Percentiles rank a stretch among this genome's conserved stretches.
These are phyloP conservation scores for Aspergillus flavus DNA, from an alignment of 2,329 filamentous ascomycete genomes.

Conservation along the genomic window DNA sequence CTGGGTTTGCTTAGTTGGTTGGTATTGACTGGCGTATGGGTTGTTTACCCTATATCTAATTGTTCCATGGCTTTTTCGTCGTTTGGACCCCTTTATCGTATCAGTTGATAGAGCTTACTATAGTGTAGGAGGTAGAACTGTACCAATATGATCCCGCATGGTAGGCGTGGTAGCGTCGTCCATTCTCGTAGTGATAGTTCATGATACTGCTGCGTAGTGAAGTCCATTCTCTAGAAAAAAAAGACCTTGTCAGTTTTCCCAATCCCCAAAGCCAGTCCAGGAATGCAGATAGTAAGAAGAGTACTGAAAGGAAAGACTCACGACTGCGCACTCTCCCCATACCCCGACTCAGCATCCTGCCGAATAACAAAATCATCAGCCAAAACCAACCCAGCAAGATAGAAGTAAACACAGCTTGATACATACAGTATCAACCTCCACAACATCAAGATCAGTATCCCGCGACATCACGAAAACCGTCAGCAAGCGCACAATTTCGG, in stretches of 20 bases:
- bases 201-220: constrained; percentile 19
- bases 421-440: neutral
- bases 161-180: constrained; percentile 37
- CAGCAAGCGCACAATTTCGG: neutral
- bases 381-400: neutral
- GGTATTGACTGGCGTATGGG: neutral
- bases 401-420: neutral
- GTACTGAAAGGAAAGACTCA: neutral
- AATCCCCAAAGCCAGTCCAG: neutral
- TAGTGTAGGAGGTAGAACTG: neutral
- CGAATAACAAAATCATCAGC: neutral
- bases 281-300: neutral
- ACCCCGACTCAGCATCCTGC: neutral
- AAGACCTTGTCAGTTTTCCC: neutral
- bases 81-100: constrained; percentile 19
- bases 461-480: neutral
- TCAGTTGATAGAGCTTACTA: neutral
- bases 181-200: constrained; percentile 32
- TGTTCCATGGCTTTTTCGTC: constrained; percentile 26
- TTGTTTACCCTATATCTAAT: constrained; percentile 25
- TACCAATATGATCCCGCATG: constrained; percentile 29
- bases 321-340: neutral
- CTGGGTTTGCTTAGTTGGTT: constrained; percentile 23
- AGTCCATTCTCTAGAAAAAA: neutral
- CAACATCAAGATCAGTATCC: neutral